Conservation (phyloP, 306 rosid genomes). For the Cicer pinnatifidum region DNA sequence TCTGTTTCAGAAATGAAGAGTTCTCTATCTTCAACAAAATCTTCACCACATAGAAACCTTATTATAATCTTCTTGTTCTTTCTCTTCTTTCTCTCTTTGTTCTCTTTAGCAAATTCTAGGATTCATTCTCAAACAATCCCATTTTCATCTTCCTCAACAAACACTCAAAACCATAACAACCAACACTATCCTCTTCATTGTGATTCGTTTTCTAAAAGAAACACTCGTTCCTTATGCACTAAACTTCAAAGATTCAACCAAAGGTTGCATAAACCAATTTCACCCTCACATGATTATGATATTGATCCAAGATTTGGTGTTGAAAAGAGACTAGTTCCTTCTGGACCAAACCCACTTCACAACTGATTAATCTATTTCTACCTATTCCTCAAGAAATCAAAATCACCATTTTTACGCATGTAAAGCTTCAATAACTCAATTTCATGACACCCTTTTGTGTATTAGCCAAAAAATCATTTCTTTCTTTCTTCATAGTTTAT, state of each 20-base stretch:
- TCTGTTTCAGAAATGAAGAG: constrained; percentile 57
- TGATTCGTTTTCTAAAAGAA: constrained; percentile 60
- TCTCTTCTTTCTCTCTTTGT: constrained; percentile 38
- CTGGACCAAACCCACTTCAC: constrained; percentile 99
- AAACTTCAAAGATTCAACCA: constrained; percentile 54
- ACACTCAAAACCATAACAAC: neutral
- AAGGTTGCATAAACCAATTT: constrained; percentile 34
- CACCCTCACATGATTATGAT: constrained; percentile 36
- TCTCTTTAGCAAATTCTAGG: constrained; percentile 40
- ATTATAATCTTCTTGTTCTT: constrained; percentile 25
- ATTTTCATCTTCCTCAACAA: constrained; percentile 42
- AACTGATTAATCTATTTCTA: constrained; percentile 49
- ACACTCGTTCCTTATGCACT: constrained; percentile 68
- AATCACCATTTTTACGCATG: constrained; percentile 22
- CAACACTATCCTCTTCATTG: constrained; percentile 48
- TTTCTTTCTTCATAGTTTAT: constrained; percentile 34
- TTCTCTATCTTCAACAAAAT: constrained; percentile 43
- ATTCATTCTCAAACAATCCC: neutral
- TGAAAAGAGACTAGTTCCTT: constrained; percentile 85
- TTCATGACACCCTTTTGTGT: constrained; percentile 9
- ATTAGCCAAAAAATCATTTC: constrained; percentile 23
- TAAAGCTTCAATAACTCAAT: neutral
- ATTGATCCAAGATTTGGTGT: constrained; percentile 79
- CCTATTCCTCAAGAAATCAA: neutral
- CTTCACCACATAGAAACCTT: constrained; percentile 41